A percentile compares a stretch with the other conserved stretches of the same genome.
Evolutionary conservation across 2,329 filamentous ascomycete species (phyloP).

Genomic region (Aspergillus floridensis): DNA sequence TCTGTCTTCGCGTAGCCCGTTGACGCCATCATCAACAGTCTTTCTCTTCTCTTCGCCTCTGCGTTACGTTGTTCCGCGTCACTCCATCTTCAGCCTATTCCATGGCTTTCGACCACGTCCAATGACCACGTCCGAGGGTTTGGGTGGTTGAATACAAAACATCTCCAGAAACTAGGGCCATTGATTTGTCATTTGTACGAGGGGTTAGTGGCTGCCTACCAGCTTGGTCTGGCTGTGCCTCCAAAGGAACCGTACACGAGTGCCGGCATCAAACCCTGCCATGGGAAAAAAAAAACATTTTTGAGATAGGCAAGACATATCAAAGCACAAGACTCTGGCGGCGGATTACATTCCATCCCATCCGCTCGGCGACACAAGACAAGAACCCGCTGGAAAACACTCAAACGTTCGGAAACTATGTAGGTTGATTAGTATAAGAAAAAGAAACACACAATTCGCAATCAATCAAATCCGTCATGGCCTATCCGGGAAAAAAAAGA

Average conservation of each 20-base stretch:
- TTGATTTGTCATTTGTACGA: not conserved
- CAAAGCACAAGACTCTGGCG: constrained; percentile 8
- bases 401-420: constrained; percentile 19
- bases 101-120: not conserved
- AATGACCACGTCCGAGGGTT: no score
- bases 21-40: no score
- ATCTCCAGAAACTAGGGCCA: not conserved
- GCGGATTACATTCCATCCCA: constrained; percentile 17
- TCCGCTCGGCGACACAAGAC: constrained; percentile 11
- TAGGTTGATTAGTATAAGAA: constrained; percentile 22
- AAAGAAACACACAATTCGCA: constrained; percentile 17
- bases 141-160: not conserved
- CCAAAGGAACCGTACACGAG: not conserved
- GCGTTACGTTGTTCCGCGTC: no score
- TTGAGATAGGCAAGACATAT: not conserved
- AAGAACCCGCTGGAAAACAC: constrained; percentile 20
- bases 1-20: no score
- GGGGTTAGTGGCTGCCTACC: not conserved
- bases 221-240: not conserved
- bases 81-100: no score
- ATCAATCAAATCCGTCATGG: constrained; percentile 26
- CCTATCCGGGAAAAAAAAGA: constrained; percentile 21
- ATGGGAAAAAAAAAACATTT: not conserved
- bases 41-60: no score
- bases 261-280: not conserved